These are phyloP conservation scores for Hyaloperonospora arabidopsidis DNA, from an alignment of 352 stramenopile species.

Conservation along the genomic window DNA sequence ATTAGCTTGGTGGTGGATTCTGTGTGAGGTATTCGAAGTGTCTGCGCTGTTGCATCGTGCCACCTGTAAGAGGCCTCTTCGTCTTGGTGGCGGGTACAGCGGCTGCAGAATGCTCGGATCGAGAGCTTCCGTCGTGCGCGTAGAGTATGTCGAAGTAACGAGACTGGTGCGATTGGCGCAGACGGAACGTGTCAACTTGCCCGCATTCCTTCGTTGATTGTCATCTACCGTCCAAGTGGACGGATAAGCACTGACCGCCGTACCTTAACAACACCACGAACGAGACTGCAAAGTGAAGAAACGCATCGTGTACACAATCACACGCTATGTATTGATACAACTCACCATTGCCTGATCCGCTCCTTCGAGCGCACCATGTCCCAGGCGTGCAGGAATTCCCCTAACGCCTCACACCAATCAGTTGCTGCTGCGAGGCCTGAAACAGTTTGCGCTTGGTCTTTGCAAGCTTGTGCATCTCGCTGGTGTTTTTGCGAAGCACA, in stretches of 20 bases:
- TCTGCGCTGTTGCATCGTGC: neutral
- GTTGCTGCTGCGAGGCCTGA: constrained; percentile 52
- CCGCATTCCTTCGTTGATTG: no score
- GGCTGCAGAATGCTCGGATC: constrained; percentile 33
- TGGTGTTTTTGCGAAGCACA: constrained; percentile 56
- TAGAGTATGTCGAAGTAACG: constrained; percentile 29
- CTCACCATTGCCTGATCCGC: constrained; percentile 15
- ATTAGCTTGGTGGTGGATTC: no score
- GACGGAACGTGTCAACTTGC: constrained; percentile 16
- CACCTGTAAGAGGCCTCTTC: constrained; percentile 29
- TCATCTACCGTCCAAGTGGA: constrained; percentile 64
- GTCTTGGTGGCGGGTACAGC: constrained; percentile 24
- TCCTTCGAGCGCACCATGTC: constrained; percentile 1
- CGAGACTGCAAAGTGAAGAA: constrained; percentile 14
- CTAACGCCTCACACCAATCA: constrained; percentile 33
- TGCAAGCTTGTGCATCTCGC: constrained; percentile 68
- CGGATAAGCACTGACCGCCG: constrained; percentile 53
- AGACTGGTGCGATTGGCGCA: constrained; percentile 36
- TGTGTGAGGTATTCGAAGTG: no score
- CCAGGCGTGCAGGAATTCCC: neutral
- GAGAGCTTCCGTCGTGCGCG: constrained; percentile 36
- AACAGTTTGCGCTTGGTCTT: constrained; percentile 61
- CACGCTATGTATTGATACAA: constrained; percentile 31
- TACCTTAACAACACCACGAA: constrained; percentile 23
- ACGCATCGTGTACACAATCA: constrained; percentile 6